Base-by-base conservation (phyloP, 345 rosid genomes). In the Orychophragmus violaceus region DNA sequence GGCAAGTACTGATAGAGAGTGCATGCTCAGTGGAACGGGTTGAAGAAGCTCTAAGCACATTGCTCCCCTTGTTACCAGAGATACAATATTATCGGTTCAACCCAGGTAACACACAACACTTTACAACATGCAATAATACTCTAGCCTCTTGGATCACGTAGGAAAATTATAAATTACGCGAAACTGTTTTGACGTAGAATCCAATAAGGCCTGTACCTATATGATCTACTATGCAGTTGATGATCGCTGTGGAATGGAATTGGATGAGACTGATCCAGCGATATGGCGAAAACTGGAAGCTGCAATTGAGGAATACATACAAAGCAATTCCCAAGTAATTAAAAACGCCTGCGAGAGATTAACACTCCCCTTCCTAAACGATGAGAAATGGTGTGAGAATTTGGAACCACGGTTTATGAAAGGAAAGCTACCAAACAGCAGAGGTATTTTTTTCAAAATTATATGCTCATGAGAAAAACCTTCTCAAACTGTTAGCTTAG, bases 211-310 rank as follows among this genome's bases (percentile, higher is more conserved):
- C n/a, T 41, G 27, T 48, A 50, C 56, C 60, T 69, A 37, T 73
- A 13, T 63, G 67, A 45, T 56, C 42, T 46, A 30, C 42, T 46
- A 30, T 48, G 62, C 82, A 94, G 99, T 91, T 77, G 97, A 94
- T 77, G 97, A 94, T 74, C 90, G 97, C 19, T 88, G 89, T 76
- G 97, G 81, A 54, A 94, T 94, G 99, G 99, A 94, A 77, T 85
- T 94, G 70, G 97, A 91, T 77, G 99, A 94, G 77, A 94, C 99
- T 74, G 99, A 94, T 81, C 99, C 97, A 46, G 84, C 99, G 35
- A 77, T 85, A 46, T 94, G 99, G 99, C 77, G 70, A 37, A 91
- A 90, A 80, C 66, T 94, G 80, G 97, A 94, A 85, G 88, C 86
- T 72, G 86, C 90, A 54, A 78, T 87, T 37, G 82, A 84, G 44